Evolutionary conservation across 1,139 yeast genomes (phyloP), one percentile per base, ranked within the genome.

Genomic region (Candida albicans): DNA sequence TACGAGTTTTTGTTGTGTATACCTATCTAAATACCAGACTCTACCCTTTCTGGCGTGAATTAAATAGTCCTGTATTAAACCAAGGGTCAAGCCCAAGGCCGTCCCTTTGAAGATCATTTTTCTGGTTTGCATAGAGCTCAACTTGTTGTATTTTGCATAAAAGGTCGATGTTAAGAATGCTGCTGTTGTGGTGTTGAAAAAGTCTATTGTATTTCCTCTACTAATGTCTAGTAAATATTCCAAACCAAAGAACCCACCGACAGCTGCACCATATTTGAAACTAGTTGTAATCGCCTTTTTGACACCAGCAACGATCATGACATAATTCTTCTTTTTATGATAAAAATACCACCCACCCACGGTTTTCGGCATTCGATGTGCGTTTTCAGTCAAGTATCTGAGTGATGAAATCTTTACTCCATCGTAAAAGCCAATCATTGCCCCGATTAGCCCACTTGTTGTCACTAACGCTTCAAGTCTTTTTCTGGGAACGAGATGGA

Each of bases 311-410:
- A 78, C 70, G 34, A 86, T 64, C 67, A 88, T 81, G 35, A 84
- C 86, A 60, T 87, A 87, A 62, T 87, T 86, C 67, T 87, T 88
- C 52, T 89, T 77, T 63, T 87, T 88, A 63, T 88, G 95, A 64
- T 89, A 88, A 59, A 85, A 86, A 59, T 86, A 89, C 96, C 96
- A 88, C 0, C 93, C 95, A 29, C 90, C 93, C 43, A 82, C 86
- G 0, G 86, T 82, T 18, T 67, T 72, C 3, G 96, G 96, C 48
- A 89, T 67, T 38, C 96, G 64, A 57, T 88, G 96, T 10, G 95
- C 87, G 56, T 88, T 88, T 52, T 87, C 90, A 1, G 91, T 89
- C 43, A 88, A 69, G 54, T 79, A 89, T 38, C 82, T 73, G 33
- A 83, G 63, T 0, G 87, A 78, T 1, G 87, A 68, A 4, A 61